Evolutionary conservation across 345 rosid species (phyloP).

Genomic region (Fremontodendron californicum): DNA sequence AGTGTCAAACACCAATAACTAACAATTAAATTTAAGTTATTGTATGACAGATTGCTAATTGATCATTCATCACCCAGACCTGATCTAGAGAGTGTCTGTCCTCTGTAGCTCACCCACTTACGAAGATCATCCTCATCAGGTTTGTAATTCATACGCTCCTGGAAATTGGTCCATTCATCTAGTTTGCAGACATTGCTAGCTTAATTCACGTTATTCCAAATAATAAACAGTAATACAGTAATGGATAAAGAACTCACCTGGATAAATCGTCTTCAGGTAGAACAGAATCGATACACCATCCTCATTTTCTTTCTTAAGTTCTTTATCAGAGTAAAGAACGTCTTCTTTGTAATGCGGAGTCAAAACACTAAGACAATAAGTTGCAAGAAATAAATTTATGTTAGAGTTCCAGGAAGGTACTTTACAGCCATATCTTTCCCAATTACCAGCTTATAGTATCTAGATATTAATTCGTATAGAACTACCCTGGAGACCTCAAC

Average conservation of each 20-base stretch:
- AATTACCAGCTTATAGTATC: background rate
- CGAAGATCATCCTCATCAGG: constrained; percentile 56
- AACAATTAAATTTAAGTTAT: background rate
- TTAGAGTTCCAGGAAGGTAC: background rate
- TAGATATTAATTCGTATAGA: background rate
- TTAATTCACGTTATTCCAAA: background rate
- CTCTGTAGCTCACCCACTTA: constrained; percentile 79
- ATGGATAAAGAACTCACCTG: constrained; percentile 41
- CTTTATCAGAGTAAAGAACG: constrained; percentile 56
- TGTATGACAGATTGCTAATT: background rate
- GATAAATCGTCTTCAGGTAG: constrained; percentile 77
- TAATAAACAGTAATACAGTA: background rate
- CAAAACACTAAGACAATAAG: constrained; percentile 46
- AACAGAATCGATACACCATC: constrained; percentile 83
- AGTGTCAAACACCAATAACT: background rate
- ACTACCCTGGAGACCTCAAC: background rate
- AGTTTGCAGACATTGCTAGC: background rate
- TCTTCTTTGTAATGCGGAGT: constrained; percentile 80
- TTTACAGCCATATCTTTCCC: background rate
- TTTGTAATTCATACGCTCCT: constrained; percentile 51
- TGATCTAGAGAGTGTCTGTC: constrained; percentile 79
- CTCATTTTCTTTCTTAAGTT: constrained; percentile 59
- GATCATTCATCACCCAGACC: constrained; percentile 29
- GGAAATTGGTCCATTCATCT: constrained; percentile 83
- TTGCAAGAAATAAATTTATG: background rate